Conservation (phyloP, 2,329 filamentous ascomycete genomes). For the Leptographium radiaticola region DNA sequence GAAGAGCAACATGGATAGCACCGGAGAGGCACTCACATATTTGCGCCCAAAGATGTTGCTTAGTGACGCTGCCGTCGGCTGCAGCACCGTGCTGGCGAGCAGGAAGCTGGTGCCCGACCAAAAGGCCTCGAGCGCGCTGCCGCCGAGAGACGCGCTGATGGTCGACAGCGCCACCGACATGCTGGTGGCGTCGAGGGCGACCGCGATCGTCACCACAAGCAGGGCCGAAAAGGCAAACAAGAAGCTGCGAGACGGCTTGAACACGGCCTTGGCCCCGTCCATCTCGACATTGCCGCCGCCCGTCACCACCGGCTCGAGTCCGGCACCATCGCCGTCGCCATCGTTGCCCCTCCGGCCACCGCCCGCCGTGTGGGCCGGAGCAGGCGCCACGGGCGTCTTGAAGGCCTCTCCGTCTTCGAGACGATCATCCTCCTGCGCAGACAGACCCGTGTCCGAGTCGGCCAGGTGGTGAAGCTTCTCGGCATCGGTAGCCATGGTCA, state of each 20-base stretch:
- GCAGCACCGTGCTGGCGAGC: conserved; percentile 47
- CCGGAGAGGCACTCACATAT: conserved; percentile 20
- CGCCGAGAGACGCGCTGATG: conserved; percentile 36
- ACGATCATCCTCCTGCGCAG: not conserved
- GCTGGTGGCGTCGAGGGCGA: conserved; percentile 52
- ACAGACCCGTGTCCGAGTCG: conserved; percentile 1
- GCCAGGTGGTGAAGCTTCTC: not conserved
- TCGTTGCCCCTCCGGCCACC: not conserved
- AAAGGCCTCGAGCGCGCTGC: conserved; percentile 48
- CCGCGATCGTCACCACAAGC: conserved; percentile 43
- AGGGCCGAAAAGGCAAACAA: conserved; percentile 37
- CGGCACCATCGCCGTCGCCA: not conserved
- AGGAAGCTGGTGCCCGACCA: conserved; percentile 62
- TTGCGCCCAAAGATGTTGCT: conserved; percentile 13
- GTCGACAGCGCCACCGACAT: conserved; percentile 45
- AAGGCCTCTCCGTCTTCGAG: not conserved
- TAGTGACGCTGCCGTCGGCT: conserved; percentile 28
- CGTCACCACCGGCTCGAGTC: not conserved
- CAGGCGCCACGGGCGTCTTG: not conserved
- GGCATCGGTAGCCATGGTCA: not conserved
- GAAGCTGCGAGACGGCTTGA: conserved; percentile 24
- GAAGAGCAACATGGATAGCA: conserved; percentile 36
- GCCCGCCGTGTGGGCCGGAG: not conserved
- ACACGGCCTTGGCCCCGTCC: conserved; percentile 13
- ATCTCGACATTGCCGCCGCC: conserved; percentile 10